Percentiles rank a stretch among this genome's conserved stretches.
Evolutionary conservation across 352 stramenopile genomes (phyloP).

Genomic region (Plasmopara viticola): DNA sequence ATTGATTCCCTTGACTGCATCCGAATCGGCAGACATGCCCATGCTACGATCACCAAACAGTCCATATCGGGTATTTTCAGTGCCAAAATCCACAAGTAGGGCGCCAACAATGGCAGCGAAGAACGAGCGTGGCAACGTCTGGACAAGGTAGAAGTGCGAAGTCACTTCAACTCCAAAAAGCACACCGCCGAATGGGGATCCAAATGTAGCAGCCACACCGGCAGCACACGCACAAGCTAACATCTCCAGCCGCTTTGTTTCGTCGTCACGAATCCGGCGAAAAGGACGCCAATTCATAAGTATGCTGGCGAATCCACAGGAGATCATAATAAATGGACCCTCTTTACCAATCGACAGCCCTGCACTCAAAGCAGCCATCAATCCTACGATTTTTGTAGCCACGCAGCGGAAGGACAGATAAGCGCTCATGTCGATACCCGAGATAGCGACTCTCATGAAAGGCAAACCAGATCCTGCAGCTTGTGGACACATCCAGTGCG

Average conservation of each 20-base stretch:
- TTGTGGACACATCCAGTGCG: conserved; percentile 61
- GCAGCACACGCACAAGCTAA: conserved; percentile 71
- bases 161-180: conserved; percentile 84
- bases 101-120: conserved; percentile 76
- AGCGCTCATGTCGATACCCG: conserved; percentile 72
- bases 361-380: conserved; percentile 51
- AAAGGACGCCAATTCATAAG: conserved; percentile 71
- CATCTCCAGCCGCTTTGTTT: conserved; percentile 78
- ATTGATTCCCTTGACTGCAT: conserved; percentile 32
- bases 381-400: conserved; percentile 64
- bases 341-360: conserved; percentile 81
- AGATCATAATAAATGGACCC: conserved; percentile 86
- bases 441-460: conserved; percentile 79
- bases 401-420: conserved; percentile 68
- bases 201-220: conserved; percentile 83
- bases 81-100: conserved; percentile 57
- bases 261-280: conserved; percentile 66
- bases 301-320: conserved; percentile 69
- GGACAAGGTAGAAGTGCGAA: conserved; percentile 79
- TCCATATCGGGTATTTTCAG: conserved; percentile 55
- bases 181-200: conserved; percentile 79
- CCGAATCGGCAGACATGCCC: conserved; percentile 41
- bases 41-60: conserved; percentile 70
- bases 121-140: conserved; percentile 70
- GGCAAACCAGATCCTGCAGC: conserved; percentile 66